Conservation (phyloP, 371 early-diverging fungal genomes). For the Saksenaea oblongispora region DNA sequence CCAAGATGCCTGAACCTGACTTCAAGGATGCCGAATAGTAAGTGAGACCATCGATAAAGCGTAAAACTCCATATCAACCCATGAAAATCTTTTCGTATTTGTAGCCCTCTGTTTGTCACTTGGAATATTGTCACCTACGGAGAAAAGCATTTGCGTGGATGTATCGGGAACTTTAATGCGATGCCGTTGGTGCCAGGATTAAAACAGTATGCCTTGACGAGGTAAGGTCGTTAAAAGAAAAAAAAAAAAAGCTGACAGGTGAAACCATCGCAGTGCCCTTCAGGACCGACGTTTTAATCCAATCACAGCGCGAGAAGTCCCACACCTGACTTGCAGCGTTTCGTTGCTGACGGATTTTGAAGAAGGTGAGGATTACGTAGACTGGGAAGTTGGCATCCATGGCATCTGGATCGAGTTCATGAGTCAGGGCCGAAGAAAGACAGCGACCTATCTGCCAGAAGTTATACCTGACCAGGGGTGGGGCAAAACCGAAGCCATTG, state of each 20-base stretch:
- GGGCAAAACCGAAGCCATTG: constrained; percentile 82
- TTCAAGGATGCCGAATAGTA: constrained; percentile 61
- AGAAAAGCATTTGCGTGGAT: constrained; percentile 75
- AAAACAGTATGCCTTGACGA: constrained; percentile 82
- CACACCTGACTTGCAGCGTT: constrained; percentile 71
- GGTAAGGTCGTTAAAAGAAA: constrained; percentile 36
- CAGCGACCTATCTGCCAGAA: constrained; percentile 93
- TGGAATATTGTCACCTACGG: constrained; percentile 64
- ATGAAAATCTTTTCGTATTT: not conserved
- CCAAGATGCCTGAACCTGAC: constrained; percentile 30
- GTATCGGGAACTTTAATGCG: constrained; percentile 90
- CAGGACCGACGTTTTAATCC: constrained; percentile 84
- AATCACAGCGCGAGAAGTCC: constrained; percentile 67
- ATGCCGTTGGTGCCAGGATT: constrained; percentile 73
- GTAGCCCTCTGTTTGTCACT: constrained; percentile 85
- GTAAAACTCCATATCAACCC: not conserved
- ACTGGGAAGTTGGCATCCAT: constrained; percentile 92
- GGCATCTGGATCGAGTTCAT: constrained; percentile 91
- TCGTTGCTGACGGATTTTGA: constrained; percentile 90
- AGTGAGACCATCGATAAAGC: constrained; percentile 16
- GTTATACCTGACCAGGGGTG: constrained; percentile 76
- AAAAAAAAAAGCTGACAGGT: not conserved
- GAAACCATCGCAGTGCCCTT: constrained; percentile 62
- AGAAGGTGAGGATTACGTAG: constrained; percentile 65
- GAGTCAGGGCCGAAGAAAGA: constrained; percentile 50